These are phyloP conservation scores for Barnettozyma californica DNA, from an alignment of 805 yeast species.

Conservation along the genomic window DNA sequence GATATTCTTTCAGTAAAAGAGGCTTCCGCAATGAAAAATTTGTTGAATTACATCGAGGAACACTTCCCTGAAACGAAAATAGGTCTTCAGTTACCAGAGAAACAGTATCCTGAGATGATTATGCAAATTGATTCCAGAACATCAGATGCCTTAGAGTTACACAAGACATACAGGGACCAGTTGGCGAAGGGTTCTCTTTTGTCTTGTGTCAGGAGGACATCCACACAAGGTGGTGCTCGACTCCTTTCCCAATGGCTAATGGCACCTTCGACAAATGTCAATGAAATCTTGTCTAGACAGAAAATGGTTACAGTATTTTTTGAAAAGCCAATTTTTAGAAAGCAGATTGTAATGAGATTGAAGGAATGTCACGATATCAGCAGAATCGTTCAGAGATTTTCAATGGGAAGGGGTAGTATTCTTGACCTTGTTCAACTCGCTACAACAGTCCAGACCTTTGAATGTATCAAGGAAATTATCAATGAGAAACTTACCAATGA, in stretches of 20 bases:
- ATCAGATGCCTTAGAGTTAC: conserved; percentile 68
- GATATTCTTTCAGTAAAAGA: conserved; percentile 40
- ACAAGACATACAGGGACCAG: conserved; percentile 50
- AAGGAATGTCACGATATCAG: conserved; percentile 50
- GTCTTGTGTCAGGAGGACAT: conserved; percentile 65
- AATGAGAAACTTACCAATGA: conserved; percentile 23
- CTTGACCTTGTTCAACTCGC: conserved; percentile 41
- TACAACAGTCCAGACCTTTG: conserved; percentile 32
- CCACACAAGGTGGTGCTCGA: conserved; percentile 78
- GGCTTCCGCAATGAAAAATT: conserved; percentile 53
- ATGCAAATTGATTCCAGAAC: conserved; percentile 83
- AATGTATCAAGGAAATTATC: conserved; percentile 24
- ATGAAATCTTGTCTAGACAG: conserved; percentile 54
- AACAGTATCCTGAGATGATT: conserved; percentile 43
- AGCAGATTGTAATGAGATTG: conserved; percentile 32
- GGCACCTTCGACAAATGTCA: conserved; percentile 63
- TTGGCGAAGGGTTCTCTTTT: conserved; percentile 65
- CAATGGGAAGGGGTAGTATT: conserved; percentile 43
- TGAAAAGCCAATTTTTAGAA: conserved; percentile 26
- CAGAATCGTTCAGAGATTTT: conserved; percentile 53
- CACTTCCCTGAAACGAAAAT: conserved; percentile 66
- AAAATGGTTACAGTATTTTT: conserved; percentile 41
- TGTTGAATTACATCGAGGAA: conserved; percentile 63
- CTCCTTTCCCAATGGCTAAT: conserved; percentile 76
- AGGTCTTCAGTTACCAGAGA: conserved; percentile 61